A percentile compares a stretch with the other conserved stretches of the same genome.
Evolutionary conservation across 768 basidiomycete species (phyloP).

Genomic region (Pisolithus microcarpus): DNA sequence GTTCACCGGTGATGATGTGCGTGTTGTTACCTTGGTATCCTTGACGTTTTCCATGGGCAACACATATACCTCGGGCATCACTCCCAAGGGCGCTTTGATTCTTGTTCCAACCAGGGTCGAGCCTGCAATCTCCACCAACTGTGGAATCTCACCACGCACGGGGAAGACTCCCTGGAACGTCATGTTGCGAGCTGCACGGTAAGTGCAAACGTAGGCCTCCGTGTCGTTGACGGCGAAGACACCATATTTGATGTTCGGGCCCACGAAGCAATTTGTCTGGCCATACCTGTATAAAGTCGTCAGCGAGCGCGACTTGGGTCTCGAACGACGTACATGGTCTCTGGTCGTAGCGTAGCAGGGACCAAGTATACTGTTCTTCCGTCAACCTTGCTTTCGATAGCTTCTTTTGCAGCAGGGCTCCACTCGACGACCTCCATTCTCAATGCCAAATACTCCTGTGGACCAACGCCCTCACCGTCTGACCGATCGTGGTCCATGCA

Average conservation of each 20-base stretch:
- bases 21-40: conserved; percentile 65
- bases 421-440: conserved; percentile 92
- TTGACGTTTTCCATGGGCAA: conserved; percentile 98
- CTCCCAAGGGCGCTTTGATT: conserved; percentile 78
- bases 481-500: conserved; percentile 99
- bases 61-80: conserved; percentile 85
- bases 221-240: conserved; percentile 82
- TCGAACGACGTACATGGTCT: conserved; percentile 72
- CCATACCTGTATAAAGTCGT: conserved; percentile 62
- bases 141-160: conserved; percentile 61
- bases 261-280: conserved; percentile 97
- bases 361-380: conserved; percentile 84
- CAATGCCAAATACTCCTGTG: conserved; percentile 90
- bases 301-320: background rate
- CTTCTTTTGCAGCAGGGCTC: conserved; percentile 60
- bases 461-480: conserved; percentile 90
- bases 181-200: conserved; percentile 95
- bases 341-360: conserved; percentile 93
- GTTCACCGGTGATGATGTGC: background rate
- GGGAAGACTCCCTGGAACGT: conserved; percentile 84
- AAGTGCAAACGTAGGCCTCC: conserved; percentile 84
- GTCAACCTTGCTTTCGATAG: conserved; percentile 61
- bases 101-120: conserved; percentile 78
- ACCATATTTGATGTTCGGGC: conserved; percentile 84
- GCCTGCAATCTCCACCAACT: conserved; percentile 75